phyloP scores from a whole-genome alignment of 352 stramenopile species.

The Phytophthora chlamydospora region DNA sequence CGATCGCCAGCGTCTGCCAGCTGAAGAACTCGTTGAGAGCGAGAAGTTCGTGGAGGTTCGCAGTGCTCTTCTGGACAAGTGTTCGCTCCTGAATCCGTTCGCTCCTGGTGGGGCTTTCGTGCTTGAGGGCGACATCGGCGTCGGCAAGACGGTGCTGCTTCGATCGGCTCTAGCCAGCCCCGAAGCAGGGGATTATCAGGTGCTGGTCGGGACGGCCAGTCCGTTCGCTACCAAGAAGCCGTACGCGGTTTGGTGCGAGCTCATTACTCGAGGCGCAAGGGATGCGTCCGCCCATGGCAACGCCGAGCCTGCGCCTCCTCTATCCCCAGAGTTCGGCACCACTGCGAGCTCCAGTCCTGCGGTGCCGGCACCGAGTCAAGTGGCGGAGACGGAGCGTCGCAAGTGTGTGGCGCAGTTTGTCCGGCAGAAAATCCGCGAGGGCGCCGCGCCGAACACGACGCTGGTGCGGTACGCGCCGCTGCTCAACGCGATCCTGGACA shows the following conservation, averaged over 20 bases:
- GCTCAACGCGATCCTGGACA: conserved; percentile 74
- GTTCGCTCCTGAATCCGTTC: conserved; percentile 70
- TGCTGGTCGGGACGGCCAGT: conserved; percentile 75
- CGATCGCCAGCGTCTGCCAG: conserved; percentile 49
- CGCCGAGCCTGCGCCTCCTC: conserved; percentile 24
- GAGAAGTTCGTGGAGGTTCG: conserved; percentile 63
- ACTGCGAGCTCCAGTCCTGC: conserved; percentile 12
- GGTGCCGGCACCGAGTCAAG: conserved; percentile 21
- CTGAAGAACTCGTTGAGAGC: conserved; percentile 65
- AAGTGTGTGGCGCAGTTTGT: conserved; percentile 68
- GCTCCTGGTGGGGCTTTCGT: conserved; percentile 72
- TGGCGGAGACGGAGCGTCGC: conserved; percentile 44
- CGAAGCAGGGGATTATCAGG: conserved; percentile 55
- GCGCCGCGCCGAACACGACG: conserved; percentile 72
- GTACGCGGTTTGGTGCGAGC: conserved; percentile 83
- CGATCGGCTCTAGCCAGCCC: conserved; percentile 59
- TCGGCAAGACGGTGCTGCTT: conserved; percentile 85
- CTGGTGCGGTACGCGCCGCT: conserved; percentile 60
- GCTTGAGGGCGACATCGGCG: conserved; percentile 83
- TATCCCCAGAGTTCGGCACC: conserved; percentile 27
- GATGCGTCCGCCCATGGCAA: conserved; percentile 18
- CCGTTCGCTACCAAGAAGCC: conserved; percentile 77
- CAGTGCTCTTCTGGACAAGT: conserved; percentile 62
- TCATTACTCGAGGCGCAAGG: conserved; percentile 70
- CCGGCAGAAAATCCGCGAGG: conserved; percentile 63